Conservation (phyloP, 2,329 filamentous ascomycete genomes). For the Pseudogymnoascus sp. region DNA sequence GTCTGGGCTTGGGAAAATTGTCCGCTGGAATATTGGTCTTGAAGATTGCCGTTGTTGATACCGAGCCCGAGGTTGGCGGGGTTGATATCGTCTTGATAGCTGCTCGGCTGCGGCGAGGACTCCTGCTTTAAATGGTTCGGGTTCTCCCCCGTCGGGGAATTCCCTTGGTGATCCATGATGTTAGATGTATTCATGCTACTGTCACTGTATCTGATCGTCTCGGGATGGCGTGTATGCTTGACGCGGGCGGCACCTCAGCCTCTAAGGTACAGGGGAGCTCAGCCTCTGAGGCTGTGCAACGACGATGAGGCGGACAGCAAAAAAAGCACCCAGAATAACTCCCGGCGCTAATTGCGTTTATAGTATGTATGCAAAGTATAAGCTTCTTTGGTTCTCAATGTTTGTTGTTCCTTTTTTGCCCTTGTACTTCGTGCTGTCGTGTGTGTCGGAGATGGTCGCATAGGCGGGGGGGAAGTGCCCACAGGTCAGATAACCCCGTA, state of each 20-base stretch:
- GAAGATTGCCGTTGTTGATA: background rate
- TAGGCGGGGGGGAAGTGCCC: background rate
- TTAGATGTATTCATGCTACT: background rate
- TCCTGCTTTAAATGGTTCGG: slow-evolving; percentile 1
- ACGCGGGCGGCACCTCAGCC: background rate
- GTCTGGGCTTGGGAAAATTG: slow-evolving; percentile 35
- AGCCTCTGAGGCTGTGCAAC: background rate
- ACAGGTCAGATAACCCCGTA: background rate
- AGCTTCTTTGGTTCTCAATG: background rate
- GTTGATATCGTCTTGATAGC: slow-evolving; percentile 6
- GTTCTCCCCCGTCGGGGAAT: background rate
- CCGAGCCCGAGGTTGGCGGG: background rate
- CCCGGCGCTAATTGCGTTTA: slow-evolving; percentile 1
- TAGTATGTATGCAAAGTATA: background rate
- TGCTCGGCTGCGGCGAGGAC: background rate
- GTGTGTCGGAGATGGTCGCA: background rate
- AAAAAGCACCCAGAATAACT: background rate
- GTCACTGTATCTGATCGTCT: background rate
- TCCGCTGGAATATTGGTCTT: slow-evolving; percentile 22
- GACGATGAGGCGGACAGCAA: background rate
- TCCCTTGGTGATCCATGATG: slow-evolving; percentile 2
- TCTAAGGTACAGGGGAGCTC: slow-evolving; percentile 4
- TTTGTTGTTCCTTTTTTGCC: background rate
- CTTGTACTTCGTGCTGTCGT: background rate
- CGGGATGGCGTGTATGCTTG: background rate